Percentiles rank a stretch among this genome's conserved stretches.
These are phyloP conservation scores for Cryomyces minteri DNA, from an alignment of 495 filamentous ascomycete genomes.

Conservation along the genomic window DNA sequence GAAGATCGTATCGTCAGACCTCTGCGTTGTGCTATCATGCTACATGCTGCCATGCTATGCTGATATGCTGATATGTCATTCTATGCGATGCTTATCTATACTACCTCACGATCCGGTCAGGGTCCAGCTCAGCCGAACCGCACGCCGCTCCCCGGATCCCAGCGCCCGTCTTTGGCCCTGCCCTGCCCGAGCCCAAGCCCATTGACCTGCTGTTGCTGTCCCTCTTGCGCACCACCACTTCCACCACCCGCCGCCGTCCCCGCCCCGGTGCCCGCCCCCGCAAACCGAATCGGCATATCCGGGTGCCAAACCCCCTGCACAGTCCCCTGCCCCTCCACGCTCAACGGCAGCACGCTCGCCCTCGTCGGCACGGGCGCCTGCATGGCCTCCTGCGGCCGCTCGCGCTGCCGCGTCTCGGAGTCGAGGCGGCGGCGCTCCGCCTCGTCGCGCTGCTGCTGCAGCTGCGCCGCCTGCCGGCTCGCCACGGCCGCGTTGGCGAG, in stretches of 20 bases:
- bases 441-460: slow-evolving; percentile 18
- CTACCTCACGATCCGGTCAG: too few relatives aligned
- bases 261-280: neutral
- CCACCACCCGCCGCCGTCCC: slow-evolving; percentile 29
- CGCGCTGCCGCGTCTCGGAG: too few relatives aligned
- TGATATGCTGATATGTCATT: too few relatives aligned
- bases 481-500: slow-evolving; percentile 40
- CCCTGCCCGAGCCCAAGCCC: slow-evolving; percentile 2
- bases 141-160: slow-evolving; percentile 14
- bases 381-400: neutral
- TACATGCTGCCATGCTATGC: too few relatives aligned
- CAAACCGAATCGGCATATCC: slow-evolving; percentile 12
- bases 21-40: too few relatives aligned
- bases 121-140: slow-evolving; percentile 10
- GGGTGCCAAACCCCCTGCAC: slow-evolving; percentile 13
- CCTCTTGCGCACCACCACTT: slow-evolving; percentile 41
- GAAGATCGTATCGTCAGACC: too few relatives aligned
- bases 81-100: too few relatives aligned
- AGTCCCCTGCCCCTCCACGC: neutral
- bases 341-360: slow-evolving; percentile 5
- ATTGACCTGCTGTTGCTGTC: slow-evolving; percentile 66
- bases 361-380: slow-evolving; percentile 16
- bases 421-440: too few relatives aligned
- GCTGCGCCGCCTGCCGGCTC: slow-evolving; percentile 29
- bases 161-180: slow-evolving; percentile 11